Evolutionary conservation across 208 protist genomes (phyloP).

Genomic region (Crithidia bombi): DNA sequence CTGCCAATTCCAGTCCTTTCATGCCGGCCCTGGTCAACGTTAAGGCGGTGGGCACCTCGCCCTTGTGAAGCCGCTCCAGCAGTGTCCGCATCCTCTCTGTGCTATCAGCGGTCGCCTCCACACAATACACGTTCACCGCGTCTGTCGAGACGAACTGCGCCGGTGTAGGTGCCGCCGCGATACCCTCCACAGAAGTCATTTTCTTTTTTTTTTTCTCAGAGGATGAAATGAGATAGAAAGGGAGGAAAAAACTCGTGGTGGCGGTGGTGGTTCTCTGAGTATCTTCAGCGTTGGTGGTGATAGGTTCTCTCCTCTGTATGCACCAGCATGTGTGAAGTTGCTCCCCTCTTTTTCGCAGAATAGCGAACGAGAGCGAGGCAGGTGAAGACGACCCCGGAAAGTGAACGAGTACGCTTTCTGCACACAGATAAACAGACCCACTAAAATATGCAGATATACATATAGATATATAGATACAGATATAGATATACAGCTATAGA

Average conservation of each 20-base stretch:
- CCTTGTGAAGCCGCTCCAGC: conserved; percentile 3
- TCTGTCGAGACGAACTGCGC: background rate
- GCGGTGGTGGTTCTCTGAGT: too few species aligned
- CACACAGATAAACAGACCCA: too few species aligned
- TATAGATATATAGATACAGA: too few species aligned
- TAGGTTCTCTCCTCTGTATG: too few species aligned
- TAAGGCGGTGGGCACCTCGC: background rate
- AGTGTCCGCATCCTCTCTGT: conserved; percentile 10
- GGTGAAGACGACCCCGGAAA: too few species aligned
- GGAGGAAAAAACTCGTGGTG: background rate
- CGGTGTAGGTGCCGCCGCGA: background rate
- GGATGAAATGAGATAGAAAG: background rate
- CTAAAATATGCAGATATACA: too few species aligned
- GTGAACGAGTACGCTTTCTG: too few species aligned
- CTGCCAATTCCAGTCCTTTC: conserved; percentile 14
- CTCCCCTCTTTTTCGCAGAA: too few species aligned
- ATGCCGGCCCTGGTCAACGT: background rate
- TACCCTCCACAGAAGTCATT: background rate
- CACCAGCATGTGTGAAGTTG: too few species aligned
- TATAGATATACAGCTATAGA: background rate
- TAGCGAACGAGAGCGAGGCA: too few species aligned
- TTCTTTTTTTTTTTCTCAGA: too few species aligned
- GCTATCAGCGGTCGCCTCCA: conserved; percentile 24
- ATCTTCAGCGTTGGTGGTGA: too few species aligned
- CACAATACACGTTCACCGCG: conserved; percentile 19